A percentile compares a stretch with the other conserved stretches of the same genome.
phyloP scores from a whole-genome alignment of 225 moss, liverwort and hornwort species.

The Thuidium tamariscinum region DNA sequence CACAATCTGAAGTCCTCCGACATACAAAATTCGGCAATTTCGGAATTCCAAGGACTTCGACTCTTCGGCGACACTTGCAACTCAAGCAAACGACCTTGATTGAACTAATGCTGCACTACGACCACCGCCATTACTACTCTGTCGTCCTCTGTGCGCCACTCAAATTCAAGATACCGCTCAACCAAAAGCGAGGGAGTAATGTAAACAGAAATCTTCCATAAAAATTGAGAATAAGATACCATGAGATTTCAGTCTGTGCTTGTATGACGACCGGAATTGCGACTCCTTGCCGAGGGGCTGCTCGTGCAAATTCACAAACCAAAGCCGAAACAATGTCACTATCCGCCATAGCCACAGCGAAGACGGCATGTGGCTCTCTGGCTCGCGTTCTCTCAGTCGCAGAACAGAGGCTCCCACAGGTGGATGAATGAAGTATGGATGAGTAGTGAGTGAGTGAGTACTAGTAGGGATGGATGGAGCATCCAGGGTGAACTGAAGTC shows the following conservation, averaged over 20 bases:
- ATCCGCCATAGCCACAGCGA: conserved; percentile 18
- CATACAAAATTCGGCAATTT: background rate
- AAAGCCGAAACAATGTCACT: background rate
- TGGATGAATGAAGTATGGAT: background rate
- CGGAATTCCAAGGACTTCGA: background rate
- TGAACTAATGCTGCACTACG: background rate
- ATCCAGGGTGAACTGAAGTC: no score
- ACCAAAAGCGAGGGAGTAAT: background rate
- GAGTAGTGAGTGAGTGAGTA: no score
- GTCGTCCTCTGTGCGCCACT: background rate
- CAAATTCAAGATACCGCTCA: background rate
- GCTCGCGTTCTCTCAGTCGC: background rate
- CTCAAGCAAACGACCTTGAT: background rate
- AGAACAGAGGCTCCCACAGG: background rate
- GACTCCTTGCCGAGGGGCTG: background rate
- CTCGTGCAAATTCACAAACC: background rate
- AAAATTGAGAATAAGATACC: background rate
- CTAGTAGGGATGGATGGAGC: background rate
- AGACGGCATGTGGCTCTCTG: conserved; percentile 5
- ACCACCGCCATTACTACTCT: background rate
- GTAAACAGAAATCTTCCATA: background rate
- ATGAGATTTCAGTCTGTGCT: background rate
- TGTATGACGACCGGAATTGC: background rate
- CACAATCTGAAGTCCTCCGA: background rate
- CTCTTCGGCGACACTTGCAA: background rate